Evolutionary conservation across 2,329 filamentous ascomycete genomes (phyloP).

Genomic region (Fusarium piperis): DNA sequence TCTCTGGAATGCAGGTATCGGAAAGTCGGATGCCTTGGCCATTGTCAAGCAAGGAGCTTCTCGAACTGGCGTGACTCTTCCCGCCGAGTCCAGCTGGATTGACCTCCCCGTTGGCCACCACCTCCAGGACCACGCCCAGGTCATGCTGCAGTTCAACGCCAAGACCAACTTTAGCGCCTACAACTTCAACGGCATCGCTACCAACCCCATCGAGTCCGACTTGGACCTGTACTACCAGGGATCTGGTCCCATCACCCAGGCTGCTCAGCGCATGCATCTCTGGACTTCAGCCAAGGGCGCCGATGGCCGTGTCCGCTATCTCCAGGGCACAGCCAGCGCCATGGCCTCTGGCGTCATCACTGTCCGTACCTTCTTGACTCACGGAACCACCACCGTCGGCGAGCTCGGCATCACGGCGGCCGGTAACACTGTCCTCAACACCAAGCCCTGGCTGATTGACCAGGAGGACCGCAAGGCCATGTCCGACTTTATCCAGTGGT

Average conservation of each 20-base stretch:
- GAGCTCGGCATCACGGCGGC: constrained; percentile 38
- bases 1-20: constrained; percentile 61
- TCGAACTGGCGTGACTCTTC: constrained; percentile 62
- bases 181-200: constrained; percentile 37
- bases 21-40: constrained; percentile 66
- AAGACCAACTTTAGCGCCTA: constrained; percentile 39
- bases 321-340: constrained; percentile 39
- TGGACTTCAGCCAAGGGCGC: constrained; percentile 40
- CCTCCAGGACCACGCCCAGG: constrained; percentile 63
- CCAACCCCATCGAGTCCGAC: constrained; percentile 22
- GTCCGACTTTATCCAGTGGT: constrained; percentile 39
- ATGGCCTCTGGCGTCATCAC: constrained; percentile 39
- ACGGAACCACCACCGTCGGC: constrained; percentile 37
- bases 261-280: constrained; percentile 42
- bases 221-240: constrained; percentile 40
- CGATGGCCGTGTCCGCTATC: constrained; percentile 36
- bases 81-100: constrained; percentile 61
- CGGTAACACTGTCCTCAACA: constrained; percentile 42
- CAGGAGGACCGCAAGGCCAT: constrained; percentile 39
- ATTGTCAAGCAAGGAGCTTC: constrained; percentile 54
- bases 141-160: constrained; percentile 42
- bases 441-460: constrained; percentile 42
- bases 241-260: constrained; percentile 40
- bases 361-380: constrained; percentile 37
- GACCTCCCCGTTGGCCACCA: constrained; percentile 67